Percentiles rank a stretch among this genome's conserved stretches.
phyloP scores from a whole-genome alignment of 768 basidiomycete genomes.

The Hortiboletus campestris region DNA sequence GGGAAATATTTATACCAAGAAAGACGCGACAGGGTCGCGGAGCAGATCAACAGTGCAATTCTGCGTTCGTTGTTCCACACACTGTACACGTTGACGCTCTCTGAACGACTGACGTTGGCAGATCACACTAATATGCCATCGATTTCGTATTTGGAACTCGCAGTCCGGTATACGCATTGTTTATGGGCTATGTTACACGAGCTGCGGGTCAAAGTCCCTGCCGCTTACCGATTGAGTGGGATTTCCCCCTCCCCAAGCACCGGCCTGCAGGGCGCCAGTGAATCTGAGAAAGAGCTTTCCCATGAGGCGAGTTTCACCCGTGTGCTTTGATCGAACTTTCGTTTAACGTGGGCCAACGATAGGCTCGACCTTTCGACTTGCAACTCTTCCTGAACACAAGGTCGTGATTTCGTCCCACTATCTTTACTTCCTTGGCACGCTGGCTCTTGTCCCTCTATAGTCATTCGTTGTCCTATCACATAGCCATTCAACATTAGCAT shows the following conservation, averaged over 20 bases:
- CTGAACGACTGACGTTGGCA: constrained; percentile 25
- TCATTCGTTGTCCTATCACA: constrained; percentile 8
- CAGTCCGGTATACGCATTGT: constrained; percentile 61
- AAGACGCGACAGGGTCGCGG: constrained; percentile 78
- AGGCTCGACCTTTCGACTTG: constrained; percentile 55
- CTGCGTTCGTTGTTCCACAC: constrained; percentile 53
- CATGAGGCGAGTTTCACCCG: constrained; percentile 34
- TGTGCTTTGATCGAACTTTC: neutral
- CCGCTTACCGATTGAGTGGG: constrained; percentile 40
- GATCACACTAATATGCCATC: constrained; percentile 51
- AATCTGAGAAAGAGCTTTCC: constrained; percentile 33
- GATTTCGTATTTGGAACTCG: constrained; percentile 61
- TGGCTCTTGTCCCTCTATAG: neutral
- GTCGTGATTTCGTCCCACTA: constrained; percentile 32
- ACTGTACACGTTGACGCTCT: neutral
- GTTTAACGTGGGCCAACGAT: constrained; percentile 6
- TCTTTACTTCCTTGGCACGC: neutral
- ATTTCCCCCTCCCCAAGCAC: constrained; percentile 41
- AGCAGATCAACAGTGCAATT: constrained; percentile 86
- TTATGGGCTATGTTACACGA: constrained; percentile 60
- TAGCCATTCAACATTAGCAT: constrained; percentile 14
- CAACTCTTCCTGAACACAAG: constrained; percentile 49
- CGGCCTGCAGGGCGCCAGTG: constrained; percentile 19
- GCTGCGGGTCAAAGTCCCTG: constrained; percentile 43
- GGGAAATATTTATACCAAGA: constrained; percentile 72